Evolutionary conservation across 2,329 filamentous ascomycete genomes (phyloP).

Genomic region (Emergomyces orientalis): DNA sequence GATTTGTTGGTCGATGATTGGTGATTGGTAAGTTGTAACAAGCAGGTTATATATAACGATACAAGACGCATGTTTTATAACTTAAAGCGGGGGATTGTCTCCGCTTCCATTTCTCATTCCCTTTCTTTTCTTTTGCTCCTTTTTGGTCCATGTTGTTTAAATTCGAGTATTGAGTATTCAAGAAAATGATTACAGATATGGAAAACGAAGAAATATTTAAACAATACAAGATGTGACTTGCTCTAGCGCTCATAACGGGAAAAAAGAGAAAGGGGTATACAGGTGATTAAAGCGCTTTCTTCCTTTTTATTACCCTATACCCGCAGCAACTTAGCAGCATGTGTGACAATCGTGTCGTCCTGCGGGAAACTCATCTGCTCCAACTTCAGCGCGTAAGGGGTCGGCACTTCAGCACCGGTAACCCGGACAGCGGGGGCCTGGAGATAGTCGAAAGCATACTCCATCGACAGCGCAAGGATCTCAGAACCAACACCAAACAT

Average conservation of each 20-base stretch:
- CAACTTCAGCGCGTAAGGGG: constrained; percentile 83
- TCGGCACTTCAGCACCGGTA: constrained; percentile 94
- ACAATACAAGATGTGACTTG: background rate
- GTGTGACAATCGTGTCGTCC: constrained; percentile 76
- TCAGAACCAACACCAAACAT: constrained; percentile 88
- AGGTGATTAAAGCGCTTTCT: background rate
- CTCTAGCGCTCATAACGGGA: background rate
- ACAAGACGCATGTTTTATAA: background rate
- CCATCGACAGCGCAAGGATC: constrained; percentile 88
- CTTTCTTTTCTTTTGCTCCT: background rate
- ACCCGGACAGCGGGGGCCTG: constrained; percentile 87
- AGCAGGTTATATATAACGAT: background rate
- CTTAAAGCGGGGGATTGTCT: background rate
- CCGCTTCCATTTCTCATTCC: background rate
- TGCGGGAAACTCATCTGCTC: constrained; percentile 95
- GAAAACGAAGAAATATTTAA: background rate
- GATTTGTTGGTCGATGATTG: background rate
- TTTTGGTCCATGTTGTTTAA: background rate
- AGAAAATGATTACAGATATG: background rate
- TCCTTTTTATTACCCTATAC: constrained; percentile 50
- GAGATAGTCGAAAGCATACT: constrained; percentile 97
- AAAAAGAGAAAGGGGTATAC: background rate
- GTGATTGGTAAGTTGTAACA: background rate
- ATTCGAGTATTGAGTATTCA: background rate
- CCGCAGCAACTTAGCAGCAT: constrained; percentile 79